Evolutionary conservation across 768 basidiomycete species (phyloP).

Genomic region (Suillus spraguei): DNA sequence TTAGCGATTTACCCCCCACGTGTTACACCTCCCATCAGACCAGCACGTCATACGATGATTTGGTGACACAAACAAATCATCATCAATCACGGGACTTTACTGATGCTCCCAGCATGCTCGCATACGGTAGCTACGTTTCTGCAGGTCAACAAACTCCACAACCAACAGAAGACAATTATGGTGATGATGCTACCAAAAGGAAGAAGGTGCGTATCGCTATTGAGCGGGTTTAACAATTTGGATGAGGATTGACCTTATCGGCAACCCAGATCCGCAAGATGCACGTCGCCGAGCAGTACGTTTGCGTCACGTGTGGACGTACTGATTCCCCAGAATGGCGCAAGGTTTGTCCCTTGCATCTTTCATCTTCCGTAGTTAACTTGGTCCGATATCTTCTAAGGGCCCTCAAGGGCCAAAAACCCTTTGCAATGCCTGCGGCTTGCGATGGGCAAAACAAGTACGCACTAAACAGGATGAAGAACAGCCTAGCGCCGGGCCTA

Average conservation of each 20-base stretch:
- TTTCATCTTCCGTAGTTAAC: constrained; percentile 20
- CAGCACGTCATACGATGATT: constrained; percentile 20
- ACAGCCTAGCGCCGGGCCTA: constrained; percentile 25
- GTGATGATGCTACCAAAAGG: constrained; percentile 56
- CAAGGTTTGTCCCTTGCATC: constrained; percentile 51
- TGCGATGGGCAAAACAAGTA: constrained; percentile 87
- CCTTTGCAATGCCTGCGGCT: constrained; percentile 95
- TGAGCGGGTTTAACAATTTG: background rate
- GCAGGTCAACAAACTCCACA: constrained; percentile 10
- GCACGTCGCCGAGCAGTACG: constrained; percentile 65
- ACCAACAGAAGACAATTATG: constrained; percentile 42
- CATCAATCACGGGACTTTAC: constrained; percentile 16
- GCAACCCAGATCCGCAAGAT: constrained; percentile 37
- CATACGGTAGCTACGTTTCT: constrained; percentile 18
- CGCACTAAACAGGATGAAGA: constrained; percentile 45
- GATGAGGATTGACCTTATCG: constrained; percentile 10
- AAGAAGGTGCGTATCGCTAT: constrained; percentile 53
- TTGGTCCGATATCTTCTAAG: constrained; percentile 37
- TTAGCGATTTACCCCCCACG: constrained; percentile 17
- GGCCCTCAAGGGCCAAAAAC: constrained; percentile 96
- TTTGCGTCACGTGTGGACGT: constrained; percentile 90
- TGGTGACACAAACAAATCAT: constrained; percentile 16
- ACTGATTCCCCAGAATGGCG: constrained; percentile 99
- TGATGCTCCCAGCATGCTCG: constrained; percentile 24
- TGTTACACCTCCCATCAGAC: constrained; percentile 22